Evolutionary conservation across 1,284 basidiomycete species (phyloP).

Genomic region (Ganoderma lucidum): DNA sequence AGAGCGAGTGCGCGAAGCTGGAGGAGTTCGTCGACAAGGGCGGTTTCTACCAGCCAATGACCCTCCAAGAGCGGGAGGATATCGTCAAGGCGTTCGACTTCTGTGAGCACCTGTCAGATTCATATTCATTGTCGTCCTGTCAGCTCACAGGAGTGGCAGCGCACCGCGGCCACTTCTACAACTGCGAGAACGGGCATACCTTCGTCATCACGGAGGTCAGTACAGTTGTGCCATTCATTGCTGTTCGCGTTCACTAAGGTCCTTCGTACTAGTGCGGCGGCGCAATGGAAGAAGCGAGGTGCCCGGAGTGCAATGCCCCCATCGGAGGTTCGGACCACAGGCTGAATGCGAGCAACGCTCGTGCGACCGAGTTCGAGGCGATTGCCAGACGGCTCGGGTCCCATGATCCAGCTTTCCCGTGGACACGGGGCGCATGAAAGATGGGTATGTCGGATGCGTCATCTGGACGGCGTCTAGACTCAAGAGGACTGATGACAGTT

Average conservation of each 20-base stretch:
- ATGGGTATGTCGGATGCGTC: neutral
- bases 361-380: constrained; percentile 53
- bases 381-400: constrained; percentile 26
- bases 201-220: constrained; percentile 41
- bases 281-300: constrained; percentile 52
- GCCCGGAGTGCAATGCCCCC: constrained; percentile 61
- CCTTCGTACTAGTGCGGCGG: constrained; percentile 57
- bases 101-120: constrained; percentile 41
- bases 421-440: constrained; percentile 17
- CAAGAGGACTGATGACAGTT: too few species aligned
- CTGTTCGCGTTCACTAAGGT: neutral
- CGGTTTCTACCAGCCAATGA: constrained; percentile 52
- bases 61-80: constrained; percentile 55
- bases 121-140: neutral
- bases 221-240: neutral
- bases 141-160: constrained; percentile 37
- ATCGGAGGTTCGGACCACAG: constrained; percentile 59
- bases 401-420: neutral
- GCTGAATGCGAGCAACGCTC: constrained; percentile 51
- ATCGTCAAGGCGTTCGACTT: constrained; percentile 58
- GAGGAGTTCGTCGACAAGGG: constrained; percentile 42
- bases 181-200: constrained; percentile 41
- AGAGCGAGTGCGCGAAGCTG: constrained; percentile 38
- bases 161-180: constrained; percentile 53
- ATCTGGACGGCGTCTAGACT: too few species aligned